Evolutionary conservation across 306 rosid genomes (phyloP).

Genomic region (Benincasa hispida): DNA sequence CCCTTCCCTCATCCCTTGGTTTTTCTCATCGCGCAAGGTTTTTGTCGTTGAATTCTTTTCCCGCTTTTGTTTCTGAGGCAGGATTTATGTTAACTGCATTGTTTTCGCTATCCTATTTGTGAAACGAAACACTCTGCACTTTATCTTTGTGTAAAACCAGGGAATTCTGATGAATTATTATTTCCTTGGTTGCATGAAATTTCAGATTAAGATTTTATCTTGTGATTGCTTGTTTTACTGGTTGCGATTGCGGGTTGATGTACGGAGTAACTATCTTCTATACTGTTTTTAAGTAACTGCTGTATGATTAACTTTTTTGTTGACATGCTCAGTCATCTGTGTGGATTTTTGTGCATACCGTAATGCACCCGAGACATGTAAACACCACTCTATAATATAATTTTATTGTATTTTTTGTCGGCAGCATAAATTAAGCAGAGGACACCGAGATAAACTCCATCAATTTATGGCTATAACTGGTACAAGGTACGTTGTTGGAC

Average conservation of each 20-base stretch:
- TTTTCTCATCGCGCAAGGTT: neutral
- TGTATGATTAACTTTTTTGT: neutral
- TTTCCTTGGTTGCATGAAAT: neutral
- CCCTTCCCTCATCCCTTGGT: neutral
- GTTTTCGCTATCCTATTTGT: neutral
- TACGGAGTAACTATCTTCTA: neutral
- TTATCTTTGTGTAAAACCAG: neutral
- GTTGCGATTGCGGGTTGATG: neutral
- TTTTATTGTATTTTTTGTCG: conserved; percentile 1
- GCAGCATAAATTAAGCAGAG: conserved; percentile 88
- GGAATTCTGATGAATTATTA: neutral
- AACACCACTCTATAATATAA: neutral
- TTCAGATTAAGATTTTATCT: neutral
- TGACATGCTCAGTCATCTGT: neutral
- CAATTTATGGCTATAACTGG: conserved; percentile 91
- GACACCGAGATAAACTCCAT: conserved; percentile 91
- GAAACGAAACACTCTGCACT: neutral
- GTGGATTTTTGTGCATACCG: neutral
- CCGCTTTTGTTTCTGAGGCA: neutral
- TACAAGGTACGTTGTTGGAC: conserved; percentile 48
- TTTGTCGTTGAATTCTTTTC: neutral
- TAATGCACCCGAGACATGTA: neutral
- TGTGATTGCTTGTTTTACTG: no score
- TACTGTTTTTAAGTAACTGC: neutral
- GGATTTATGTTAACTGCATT: neutral